Conservation (phyloP, 345 rosid species). For the Leavenworthia alabamica region DNA sequence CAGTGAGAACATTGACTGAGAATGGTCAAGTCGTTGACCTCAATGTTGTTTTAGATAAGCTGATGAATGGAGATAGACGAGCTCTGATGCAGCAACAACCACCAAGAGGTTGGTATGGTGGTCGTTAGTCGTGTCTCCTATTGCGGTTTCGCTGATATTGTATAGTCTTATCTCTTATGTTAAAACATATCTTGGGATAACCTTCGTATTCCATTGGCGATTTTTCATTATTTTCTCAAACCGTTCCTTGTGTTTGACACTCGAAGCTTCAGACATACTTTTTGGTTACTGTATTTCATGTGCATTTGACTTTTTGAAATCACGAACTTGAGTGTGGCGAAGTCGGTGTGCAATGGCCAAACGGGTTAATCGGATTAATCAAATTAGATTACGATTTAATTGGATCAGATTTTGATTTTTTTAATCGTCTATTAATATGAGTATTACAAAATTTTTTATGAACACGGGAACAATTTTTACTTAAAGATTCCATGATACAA, state of each 20-base stretch:
- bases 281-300: not conserved
- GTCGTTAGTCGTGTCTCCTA: constrained; percentile 33
- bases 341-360: not conserved
- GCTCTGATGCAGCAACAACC: constrained; percentile 47
- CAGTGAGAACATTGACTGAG: no score
- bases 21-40: constrained; percentile 84
- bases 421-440: no score
- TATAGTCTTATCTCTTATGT: constrained; percentile 18
- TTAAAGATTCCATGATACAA: no score
- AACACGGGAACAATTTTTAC: no score
- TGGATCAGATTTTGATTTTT: no score
- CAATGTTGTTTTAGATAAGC: constrained; percentile 80
- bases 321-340: not conserved
- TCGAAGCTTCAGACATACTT: not conserved
- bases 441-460: no score
- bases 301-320: not conserved
- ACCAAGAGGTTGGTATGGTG: constrained; percentile 70
- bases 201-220: not conserved
- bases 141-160: constrained; percentile 15
- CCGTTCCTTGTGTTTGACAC: not conserved
- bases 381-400: no score
- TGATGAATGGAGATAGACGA: constrained; percentile 64
- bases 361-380: no score
- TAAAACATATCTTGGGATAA: not conserved
- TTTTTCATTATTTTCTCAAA: not conserved